Base-by-base conservation (phyloP, 2,329 filamentous ascomycete species). In the Calonectria fujianensis region DNA sequence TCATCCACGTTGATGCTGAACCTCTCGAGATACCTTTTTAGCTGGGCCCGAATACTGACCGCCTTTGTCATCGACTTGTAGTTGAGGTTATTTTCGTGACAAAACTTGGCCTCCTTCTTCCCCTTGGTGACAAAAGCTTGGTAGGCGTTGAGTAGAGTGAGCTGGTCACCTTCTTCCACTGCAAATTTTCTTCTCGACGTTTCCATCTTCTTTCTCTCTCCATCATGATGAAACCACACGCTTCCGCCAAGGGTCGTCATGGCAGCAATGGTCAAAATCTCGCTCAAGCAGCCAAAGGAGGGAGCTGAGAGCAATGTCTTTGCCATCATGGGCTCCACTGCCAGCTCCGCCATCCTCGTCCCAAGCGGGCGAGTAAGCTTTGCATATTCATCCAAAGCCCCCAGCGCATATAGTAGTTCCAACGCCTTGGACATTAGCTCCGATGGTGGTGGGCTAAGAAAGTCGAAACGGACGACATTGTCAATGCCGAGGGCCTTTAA, bases 401-500 rank as follows among this genome's bases (percentile, higher is more conserved):
- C 96, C 8, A 98, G 87, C 0, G 95, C 94, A 84, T 94, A 98
- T 5, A 99, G 90, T 4, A 98, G 88, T 84, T 98, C 96, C 2
- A 98, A 90, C 0, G 95, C 97, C 76, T 96, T 95, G 54, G 94
- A 92, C 84, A 98, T 91, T 37, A 98, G 91, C 80, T 96, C 93
- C 0, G 96, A 92, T 0, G 97, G 96, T 14, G 97, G 97, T 3
- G 95, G 89, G 4, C 95, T 96, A 67, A 98, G 87, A 82, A 96
- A 99, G 80, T 96, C 93, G 83, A 98, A 99, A 6, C 95, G 93
- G 7, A 95, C 92, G 41, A 98, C 93, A 79, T 99, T 98, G 84
- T 98, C 96, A 78, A 98, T 97, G 0, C 97, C 97, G 1, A 99
- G 89, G 1, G 97, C 96, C 85, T 98, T 98, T 50, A 99, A 92